Conservation (phyloP, 1,284 basidiomycete species). For the Veloporphyrellus conicus region DNA sequence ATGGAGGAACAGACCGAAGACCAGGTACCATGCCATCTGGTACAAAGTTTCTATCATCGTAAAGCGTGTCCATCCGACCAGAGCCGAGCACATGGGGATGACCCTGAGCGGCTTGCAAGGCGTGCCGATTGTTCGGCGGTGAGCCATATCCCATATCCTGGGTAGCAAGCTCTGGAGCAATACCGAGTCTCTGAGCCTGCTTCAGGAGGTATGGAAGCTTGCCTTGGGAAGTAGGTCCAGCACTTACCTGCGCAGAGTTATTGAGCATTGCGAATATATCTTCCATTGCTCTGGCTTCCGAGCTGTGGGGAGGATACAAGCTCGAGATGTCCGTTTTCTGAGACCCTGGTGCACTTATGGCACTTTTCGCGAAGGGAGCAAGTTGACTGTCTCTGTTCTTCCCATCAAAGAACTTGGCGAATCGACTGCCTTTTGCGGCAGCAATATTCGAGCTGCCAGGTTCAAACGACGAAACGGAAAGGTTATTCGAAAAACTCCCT, state of each 20-base stretch:
- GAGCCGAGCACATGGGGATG: slow-evolving; percentile 39
- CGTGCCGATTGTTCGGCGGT: slow-evolving; percentile 22
- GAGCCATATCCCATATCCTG: slow-evolving; percentile 27
- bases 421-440: slow-evolving; percentile 65
- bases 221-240: background rate
- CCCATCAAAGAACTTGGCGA: slow-evolving; percentile 79
- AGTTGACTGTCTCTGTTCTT: slow-evolving; percentile 50
- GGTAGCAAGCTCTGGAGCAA: slow-evolving; percentile 21
- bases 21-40: slow-evolving; percentile 82
- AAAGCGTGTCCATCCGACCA: slow-evolving; percentile 59
- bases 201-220: slow-evolving; percentile 3
- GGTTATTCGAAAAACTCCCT: slow-evolving; percentile 17
- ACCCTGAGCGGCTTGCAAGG: slow-evolving; percentile 42
- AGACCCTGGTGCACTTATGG: slow-evolving; percentile 37
- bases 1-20: slow-evolving; percentile 58
- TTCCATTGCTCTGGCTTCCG: slow-evolving; percentile 61
- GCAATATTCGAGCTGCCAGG: slow-evolving; percentile 38
- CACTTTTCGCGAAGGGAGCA: slow-evolving; percentile 37
- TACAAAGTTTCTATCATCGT: slow-evolving; percentile 73
- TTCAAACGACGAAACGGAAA: slow-evolving; percentile 33
- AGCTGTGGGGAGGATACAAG: slow-evolving; percentile 35
- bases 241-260: slow-evolving; percentile 33
- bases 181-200: slow-evolving; percentile 30
- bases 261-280: slow-evolving; percentile 58
- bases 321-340: slow-evolving; percentile 45